Evolutionary conservation across 129 eudicot genomes (phyloP).

Genomic region (Mikania micrantha): DNA sequence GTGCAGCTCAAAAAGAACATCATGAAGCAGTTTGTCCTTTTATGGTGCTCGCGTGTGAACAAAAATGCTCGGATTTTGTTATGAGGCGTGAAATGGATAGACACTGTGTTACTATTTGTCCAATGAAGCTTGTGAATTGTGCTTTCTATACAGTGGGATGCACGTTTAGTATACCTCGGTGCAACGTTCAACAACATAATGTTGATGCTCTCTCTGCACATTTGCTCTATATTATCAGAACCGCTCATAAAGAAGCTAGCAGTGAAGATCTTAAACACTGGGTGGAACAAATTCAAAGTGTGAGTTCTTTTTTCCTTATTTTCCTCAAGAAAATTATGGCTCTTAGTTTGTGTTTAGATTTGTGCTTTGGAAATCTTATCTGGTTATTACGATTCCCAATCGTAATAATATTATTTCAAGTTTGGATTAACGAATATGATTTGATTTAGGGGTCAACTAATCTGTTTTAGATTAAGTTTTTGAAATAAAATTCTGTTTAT

Average conservation of each 20-base stretch:
- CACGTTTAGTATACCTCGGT: conserved; percentile 45
- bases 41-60: conserved; percentile 78
- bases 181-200: conserved; percentile 49
- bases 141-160: conserved; percentile 71
- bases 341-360: neutral
- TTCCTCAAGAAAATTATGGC: neutral
- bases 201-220: conserved; percentile 44
- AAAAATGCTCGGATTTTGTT: conserved; percentile 54
- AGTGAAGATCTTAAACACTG: conserved; percentile 42
- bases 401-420: neutral
- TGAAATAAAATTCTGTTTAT: too few relatives aligned
- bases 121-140: conserved; percentile 82
- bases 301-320: conserved; percentile 8
- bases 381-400: neutral
- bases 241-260: conserved; percentile 52
- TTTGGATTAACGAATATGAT: neutral
- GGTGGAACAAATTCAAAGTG: conserved; percentile 57
- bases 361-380: neutral
- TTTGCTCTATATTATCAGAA: conserved; percentile 38
- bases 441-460: neutral
- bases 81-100: conserved; percentile 97
- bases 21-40: conserved; percentile 87
- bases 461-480: too few relatives aligned
- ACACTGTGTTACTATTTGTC: conserved; percentile 85
- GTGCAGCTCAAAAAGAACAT: conserved; percentile 57